Percentiles rank a stretch among this genome's conserved stretches.
Evolutionary conservation across 2,329 filamentous ascomycete species (phyloP).

Genomic region (Chaetomiaceae sp.): DNA sequence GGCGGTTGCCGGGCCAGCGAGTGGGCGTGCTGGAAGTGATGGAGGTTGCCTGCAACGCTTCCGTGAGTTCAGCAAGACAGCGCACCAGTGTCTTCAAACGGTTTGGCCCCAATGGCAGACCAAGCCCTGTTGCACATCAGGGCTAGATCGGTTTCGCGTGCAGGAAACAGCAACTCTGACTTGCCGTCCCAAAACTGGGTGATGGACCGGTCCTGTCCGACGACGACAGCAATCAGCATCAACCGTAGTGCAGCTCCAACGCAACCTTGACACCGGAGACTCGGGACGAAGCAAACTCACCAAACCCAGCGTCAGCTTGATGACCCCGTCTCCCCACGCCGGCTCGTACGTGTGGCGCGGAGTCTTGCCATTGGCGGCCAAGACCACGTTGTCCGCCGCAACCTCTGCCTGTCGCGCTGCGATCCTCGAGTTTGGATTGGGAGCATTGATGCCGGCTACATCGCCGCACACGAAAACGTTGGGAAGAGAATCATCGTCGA

Average conservation of each 20-base stretch:
- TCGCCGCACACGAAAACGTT: conserved; percentile 60
- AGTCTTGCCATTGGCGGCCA: conserved; percentile 36
- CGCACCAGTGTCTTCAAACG: conserved; percentile 36
- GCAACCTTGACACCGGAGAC: no score
- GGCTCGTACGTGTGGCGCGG: conserved; percentile 36
- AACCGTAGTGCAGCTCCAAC: no score
- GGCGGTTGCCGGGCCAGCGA: no score
- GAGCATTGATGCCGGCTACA: conserved; percentile 47
- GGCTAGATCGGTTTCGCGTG: conserved; percentile 37
- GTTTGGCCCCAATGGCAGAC: conserved; percentile 38
- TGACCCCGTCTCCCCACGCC: conserved; percentile 42
- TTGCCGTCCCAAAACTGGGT: conserved; percentile 38
- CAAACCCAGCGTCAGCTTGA: conserved; percentile 49
- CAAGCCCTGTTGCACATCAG: conserved; percentile 40
- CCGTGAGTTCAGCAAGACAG: no score
- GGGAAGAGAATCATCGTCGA: conserved; percentile 40
- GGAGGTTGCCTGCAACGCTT: no score
- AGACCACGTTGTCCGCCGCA: conserved; percentile 49
- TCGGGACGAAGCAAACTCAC: no score
- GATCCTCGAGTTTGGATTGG: conserved; percentile 49
- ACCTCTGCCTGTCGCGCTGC: conserved; percentile 47
- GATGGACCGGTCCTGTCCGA: conserved; percentile 40
- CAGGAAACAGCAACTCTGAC: conserved; percentile 37
- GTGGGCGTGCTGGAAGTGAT: no score
- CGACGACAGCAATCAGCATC: no score